Conservation (phyloP, 345 rosid species). For the Bretschneidera sinensis region DNA sequence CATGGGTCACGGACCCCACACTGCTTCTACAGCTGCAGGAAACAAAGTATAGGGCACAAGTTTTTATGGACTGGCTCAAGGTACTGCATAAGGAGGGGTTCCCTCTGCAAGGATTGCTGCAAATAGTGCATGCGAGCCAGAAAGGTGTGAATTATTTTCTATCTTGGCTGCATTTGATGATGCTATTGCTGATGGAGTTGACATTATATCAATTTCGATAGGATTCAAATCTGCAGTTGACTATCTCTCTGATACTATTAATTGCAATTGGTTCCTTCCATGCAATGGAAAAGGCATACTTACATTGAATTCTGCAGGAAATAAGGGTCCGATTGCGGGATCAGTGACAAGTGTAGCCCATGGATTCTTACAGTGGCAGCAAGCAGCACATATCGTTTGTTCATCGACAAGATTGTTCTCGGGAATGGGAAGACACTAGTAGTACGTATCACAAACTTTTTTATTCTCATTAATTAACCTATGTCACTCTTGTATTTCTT, state of each 20-base stretch:
- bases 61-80: too few relatives aligned
- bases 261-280: conserved; percentile 56
- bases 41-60: too few relatives aligned
- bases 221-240: conserved; percentile 21
- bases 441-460: conserved; percentile 20
- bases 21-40: conserved; percentile 52
- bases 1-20: conserved; percentile 46
- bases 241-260: conserved; percentile 27
- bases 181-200: too few relatives aligned
- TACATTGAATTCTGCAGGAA: conserved; percentile 47
- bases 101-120: too few relatives aligned
- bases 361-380: conserved; percentile 71
- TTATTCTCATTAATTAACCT: neutral
- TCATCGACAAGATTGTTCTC: conserved; percentile 39
- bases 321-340: conserved; percentile 34
- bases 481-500: neutral
- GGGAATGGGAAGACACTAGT: conserved; percentile 37
- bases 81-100: too few relatives aligned
- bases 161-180: too few relatives aligned
- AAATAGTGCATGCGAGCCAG: too few relatives aligned
- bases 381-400: conserved; percentile 49
- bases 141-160: too few relatives aligned
- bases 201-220: too few relatives aligned
- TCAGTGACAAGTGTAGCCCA: conserved; percentile 44
- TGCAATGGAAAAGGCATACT: conserved; percentile 54